A percentile compares a stretch with the other conserved stretches of the same genome.
Conservation (phyloP, 148 eudicot genomes). For the Silene conica region DNA sequence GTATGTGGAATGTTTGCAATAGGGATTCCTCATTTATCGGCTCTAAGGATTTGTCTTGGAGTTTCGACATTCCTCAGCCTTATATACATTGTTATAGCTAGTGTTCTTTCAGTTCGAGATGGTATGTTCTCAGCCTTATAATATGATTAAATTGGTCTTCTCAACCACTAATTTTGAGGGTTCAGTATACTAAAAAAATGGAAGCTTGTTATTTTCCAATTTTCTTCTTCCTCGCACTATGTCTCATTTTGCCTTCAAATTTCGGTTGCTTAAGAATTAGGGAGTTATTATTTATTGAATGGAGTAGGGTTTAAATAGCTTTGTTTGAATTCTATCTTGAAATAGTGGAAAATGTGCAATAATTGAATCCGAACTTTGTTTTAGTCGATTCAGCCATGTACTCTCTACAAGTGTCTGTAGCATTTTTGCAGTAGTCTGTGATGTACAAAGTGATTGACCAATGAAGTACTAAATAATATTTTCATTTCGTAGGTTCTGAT, state of each 20-base stretch:
- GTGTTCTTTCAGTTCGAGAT: no score
- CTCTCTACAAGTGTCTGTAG: neutral
- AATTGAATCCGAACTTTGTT: neutral
- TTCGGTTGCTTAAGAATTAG: neutral
- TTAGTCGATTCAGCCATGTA: neutral
- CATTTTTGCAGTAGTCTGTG: neutral
- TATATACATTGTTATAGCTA: no score
- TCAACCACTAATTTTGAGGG: no score
- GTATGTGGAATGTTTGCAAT: no score
- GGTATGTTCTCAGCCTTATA: no score
- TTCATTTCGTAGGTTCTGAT: conserved; percentile 62
- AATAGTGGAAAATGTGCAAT: neutral
- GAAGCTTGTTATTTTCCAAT: no score
- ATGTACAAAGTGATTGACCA: neutral
- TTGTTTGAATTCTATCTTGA: neutral
- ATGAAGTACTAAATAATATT: neutral
- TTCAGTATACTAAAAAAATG: no score
- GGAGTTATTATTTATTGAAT: neutral
- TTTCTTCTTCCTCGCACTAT: no score
- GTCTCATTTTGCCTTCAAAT: neutral
- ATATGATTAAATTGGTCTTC: no score
- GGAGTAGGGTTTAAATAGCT: neutral
- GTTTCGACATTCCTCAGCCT: no score
- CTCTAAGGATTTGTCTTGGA: no score
- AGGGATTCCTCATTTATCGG: no score